Percentiles rank a stretch among this genome's conserved stretches.
phyloP scores from a whole-genome alignment of 495 filamentous ascomycete species.

The Barbatosphaeria neglecta region DNA sequence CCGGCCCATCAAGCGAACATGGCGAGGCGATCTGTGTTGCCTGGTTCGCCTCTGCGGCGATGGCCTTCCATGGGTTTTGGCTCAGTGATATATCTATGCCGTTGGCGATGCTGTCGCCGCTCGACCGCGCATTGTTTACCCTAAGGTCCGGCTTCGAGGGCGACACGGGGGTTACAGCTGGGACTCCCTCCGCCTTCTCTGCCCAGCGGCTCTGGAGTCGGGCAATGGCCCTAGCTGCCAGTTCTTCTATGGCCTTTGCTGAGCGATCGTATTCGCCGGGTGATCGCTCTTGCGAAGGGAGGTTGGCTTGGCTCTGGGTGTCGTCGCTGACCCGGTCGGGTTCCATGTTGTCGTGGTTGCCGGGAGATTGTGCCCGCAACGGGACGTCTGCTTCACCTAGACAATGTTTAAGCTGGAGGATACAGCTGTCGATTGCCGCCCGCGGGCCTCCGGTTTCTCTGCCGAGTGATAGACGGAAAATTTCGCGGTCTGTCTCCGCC shows the following conservation, averaged over 20 bases:
- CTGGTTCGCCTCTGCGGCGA: too few species aligned
- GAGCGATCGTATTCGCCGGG: too few species aligned
- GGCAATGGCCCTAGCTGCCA: not conserved
- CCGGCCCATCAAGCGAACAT: not conserved
- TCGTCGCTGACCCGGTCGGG: too few species aligned
- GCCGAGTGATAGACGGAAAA: not conserved
- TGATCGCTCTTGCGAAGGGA: too few species aligned
- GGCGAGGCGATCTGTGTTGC: not conserved
- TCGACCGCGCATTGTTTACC: not conserved
- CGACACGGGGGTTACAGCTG: not conserved
- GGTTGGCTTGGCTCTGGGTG: too few species aligned
- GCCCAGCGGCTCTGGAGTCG: constrained; percentile 12
- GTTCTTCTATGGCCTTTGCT: not conserved
- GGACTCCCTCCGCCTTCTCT: constrained; percentile 8
- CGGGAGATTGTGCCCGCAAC: too few species aligned
- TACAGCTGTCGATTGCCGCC: not conserved
- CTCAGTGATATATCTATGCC: not conserved
- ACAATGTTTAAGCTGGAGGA: too few species aligned
- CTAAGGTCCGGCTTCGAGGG: not conserved
- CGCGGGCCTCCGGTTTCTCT: too few species aligned
- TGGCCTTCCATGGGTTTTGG: not conserved
- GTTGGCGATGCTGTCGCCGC: not conserved
- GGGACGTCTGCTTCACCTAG: too few species aligned
- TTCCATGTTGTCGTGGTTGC: too few species aligned
- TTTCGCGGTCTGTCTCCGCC: not conserved